Conservation (phyloP, 345 rosid species). For the Lepidium africanum region DNA sequence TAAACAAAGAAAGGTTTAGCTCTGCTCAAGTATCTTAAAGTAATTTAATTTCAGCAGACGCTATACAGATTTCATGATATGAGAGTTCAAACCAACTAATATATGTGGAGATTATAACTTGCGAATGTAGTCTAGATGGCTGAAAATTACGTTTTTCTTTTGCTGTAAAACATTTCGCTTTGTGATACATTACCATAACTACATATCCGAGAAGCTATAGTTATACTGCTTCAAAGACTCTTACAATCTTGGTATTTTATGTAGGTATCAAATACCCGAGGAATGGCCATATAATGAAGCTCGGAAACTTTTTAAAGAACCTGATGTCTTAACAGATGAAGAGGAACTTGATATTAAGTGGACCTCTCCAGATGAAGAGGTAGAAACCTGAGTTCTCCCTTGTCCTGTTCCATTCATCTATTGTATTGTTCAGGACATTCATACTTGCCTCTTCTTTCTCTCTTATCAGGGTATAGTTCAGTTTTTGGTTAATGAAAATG, state of each 20-base stretch:
- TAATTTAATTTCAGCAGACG: not conserved
- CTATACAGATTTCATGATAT: not conserved
- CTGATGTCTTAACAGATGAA: conserved; percentile 48
- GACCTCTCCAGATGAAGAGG: conserved; percentile 89
- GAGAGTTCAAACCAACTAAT: not conserved
- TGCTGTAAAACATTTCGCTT: not conserved
- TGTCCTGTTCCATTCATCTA: not conserved
- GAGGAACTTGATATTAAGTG: conserved; percentile 77
- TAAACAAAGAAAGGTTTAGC: conserved; percentile 71
- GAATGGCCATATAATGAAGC: conserved; percentile 92
- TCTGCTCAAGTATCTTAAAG: not conserved
- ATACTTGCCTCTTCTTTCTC: not conserved
- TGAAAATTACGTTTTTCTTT: not conserved
- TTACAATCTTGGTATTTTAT: not conserved
- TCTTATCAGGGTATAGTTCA: conserved; percentile 46
- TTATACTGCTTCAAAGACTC: not conserved
- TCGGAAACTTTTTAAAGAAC: conserved; percentile 71
- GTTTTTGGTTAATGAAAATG: conserved; percentile 86
- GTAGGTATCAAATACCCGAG: conserved; percentile 77
- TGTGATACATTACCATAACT: not conserved
- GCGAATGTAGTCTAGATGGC: not conserved
- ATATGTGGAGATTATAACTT: not conserved
- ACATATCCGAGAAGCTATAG: not conserved
- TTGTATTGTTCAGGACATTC: not conserved
- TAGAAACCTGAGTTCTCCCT: conserved; percentile 17